Conservation (phyloP, 1,139 yeast genomes). For the Geotrichum restrictum region DNA sequence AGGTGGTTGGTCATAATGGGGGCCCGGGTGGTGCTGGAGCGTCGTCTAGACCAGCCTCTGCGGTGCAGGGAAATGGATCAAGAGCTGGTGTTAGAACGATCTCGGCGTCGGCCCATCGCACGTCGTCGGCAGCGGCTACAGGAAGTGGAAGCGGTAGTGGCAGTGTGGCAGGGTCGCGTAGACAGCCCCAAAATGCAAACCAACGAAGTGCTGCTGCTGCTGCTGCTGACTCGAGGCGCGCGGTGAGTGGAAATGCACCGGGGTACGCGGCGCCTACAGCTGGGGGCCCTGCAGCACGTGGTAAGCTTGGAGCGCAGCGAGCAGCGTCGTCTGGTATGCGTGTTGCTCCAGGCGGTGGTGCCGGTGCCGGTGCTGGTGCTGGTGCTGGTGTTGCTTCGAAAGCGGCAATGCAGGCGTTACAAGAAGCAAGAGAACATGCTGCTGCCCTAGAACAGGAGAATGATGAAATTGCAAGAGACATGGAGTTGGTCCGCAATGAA, state of each 20-base stretch:
- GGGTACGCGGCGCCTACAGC: slow-evolving; percentile 23
- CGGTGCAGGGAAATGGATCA: slow-evolving; percentile 1
- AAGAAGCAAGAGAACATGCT: slow-evolving; percentile 27
- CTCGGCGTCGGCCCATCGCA: slow-evolving; percentile 12
- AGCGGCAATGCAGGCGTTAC: slow-evolving; percentile 21
- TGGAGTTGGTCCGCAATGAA: slow-evolving; percentile 49
- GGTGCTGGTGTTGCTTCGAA: slow-evolving; percentile 12
- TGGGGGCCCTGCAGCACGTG: slow-evolving; percentile 20
- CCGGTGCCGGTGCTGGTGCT: slow-evolving; percentile 14
- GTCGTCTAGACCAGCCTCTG: slow-evolving; percentile 7
- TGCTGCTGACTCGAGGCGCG: slow-evolving; percentile 6
- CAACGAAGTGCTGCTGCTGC: too few relatives aligned
- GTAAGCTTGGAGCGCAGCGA: slow-evolving; percentile 14
- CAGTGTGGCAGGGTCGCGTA: too few relatives aligned
- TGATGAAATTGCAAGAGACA: slow-evolving; percentile 49
- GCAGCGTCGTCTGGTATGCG: slow-evolving; percentile 24
- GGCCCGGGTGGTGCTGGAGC: background rate
- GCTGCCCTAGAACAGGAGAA: slow-evolving; percentile 44
- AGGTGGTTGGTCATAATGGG: slow-evolving; percentile 14
- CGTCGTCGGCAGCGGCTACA: slow-evolving; percentile 12
- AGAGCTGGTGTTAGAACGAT: slow-evolving; percentile 4
- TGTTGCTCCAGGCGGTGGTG: slow-evolving; percentile 25
- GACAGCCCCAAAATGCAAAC: too few relatives aligned
- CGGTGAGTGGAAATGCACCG: slow-evolving; percentile 2
- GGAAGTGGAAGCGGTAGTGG: too few relatives aligned